These are phyloP conservation scores for Ogataea siamensis DNA, from an alignment of 805 yeast species.

Conservation along the genomic window DNA sequence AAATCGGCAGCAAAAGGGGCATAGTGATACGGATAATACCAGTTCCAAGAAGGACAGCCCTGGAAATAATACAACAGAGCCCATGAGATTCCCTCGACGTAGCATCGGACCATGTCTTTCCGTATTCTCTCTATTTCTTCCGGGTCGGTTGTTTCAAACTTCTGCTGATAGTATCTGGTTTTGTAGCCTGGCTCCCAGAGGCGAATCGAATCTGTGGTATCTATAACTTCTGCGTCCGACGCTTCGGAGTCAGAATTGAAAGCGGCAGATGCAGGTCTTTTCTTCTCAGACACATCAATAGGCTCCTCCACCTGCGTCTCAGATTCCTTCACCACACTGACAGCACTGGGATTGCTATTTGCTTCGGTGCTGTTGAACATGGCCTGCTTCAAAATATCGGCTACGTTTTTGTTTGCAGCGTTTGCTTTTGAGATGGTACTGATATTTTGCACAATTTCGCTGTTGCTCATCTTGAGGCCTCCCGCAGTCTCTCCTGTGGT, in stretches of 20 bases:
- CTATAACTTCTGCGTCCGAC: slow-evolving; percentile 40
- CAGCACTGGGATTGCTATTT: slow-evolving; percentile 25
- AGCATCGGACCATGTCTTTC: slow-evolving; percentile 61
- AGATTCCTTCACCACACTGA: slow-evolving; percentile 27
- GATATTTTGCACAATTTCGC: slow-evolving; percentile 65
- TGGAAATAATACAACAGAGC: slow-evolving; percentile 89
- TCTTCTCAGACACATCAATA: slow-evolving; percentile 27
- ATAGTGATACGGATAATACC: slow-evolving; percentile 97
- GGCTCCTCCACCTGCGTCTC: slow-evolving; percentile 26
- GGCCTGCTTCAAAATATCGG: slow-evolving; percentile 53
- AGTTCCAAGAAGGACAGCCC: slow-evolving; percentile 98
- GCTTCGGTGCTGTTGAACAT: slow-evolving; percentile 17
- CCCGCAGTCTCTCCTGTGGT: slow-evolving; percentile 70
- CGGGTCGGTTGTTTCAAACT: slow-evolving; percentile 58
- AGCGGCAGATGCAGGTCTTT: slow-evolving; percentile 23
- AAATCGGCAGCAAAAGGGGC: slow-evolving; percentile 97
- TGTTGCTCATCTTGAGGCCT: slow-evolving; percentile 60
- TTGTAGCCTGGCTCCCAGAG: slow-evolving; percentile 87
- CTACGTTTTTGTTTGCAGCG: slow-evolving; percentile 67
- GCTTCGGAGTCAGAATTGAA: slow-evolving; percentile 32
- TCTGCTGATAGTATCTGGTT: slow-evolving; percentile 73
- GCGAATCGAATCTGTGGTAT: slow-evolving; percentile 51
- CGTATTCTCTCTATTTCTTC: slow-evolving; percentile 54
- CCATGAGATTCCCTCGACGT: slow-evolving; percentile 98
- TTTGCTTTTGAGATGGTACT: slow-evolving; percentile 66